These are phyloP conservation scores for Trypanosoma melophagium DNA, from an alignment of 208 protist genomes.

Conservation along the genomic window DNA sequence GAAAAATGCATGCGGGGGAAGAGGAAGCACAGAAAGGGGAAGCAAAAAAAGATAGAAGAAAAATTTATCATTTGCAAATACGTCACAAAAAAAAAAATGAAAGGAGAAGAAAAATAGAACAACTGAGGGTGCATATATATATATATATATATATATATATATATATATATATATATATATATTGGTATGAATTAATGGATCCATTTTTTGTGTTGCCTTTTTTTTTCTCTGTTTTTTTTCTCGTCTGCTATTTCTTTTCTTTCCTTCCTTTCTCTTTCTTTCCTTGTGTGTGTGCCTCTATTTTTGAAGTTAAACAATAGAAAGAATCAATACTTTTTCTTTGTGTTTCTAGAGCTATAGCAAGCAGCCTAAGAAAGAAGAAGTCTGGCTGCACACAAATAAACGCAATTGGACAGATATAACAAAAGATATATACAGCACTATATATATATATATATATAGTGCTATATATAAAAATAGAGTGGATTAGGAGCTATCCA, in stretches of 20 bases:
- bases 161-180: conserved; percentile 12
- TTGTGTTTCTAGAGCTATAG: conserved; percentile 5
- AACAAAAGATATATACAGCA: conserved; percentile 5
- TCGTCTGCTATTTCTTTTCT: no score
- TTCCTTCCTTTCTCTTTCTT: no score
- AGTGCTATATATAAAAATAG: no score
- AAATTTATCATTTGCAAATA: neutral
- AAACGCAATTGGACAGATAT: neutral
- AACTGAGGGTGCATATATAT: no score
- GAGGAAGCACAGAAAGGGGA: neutral
- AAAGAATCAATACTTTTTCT: no score
- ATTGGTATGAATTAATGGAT: conserved; percentile 1
- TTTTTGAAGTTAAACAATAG: no score
- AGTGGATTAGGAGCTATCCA: no score
- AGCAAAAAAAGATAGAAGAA: neutral
- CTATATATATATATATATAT: no score
- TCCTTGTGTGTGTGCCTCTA: no score
- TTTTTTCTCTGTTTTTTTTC: conserved; percentile 7
- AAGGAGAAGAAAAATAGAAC: no score
- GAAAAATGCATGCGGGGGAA: neutral
- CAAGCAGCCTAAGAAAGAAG: neutral
- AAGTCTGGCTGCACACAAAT: neutral
- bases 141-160: no score
- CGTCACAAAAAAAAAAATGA: no score
- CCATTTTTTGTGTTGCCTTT: neutral